Conservation (phyloP, 768 basidiomycete species). For the Tephrocybe sp. region DNA sequence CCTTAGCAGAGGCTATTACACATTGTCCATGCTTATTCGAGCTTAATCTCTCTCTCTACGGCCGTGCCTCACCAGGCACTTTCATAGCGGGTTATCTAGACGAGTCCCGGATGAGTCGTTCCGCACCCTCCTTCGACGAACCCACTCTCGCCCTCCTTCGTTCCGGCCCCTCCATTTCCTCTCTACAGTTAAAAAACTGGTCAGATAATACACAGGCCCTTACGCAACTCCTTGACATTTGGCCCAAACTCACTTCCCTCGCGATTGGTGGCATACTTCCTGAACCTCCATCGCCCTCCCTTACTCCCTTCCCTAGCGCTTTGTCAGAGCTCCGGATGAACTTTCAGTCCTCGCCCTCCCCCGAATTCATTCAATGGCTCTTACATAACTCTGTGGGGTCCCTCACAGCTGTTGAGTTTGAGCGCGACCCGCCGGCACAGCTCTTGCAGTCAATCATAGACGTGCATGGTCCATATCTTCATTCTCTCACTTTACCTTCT, state of each 20-base stretch:
- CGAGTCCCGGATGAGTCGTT: conserved; percentile 43
- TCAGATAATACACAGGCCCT: conserved; percentile 57
- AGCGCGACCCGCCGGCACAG: conserved; percentile 54
- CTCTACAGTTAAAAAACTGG: conserved; percentile 69
- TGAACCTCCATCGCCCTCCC: conserved; percentile 38
- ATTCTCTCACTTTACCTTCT: conserved; percentile 56
- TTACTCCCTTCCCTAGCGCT: conserved; percentile 42
- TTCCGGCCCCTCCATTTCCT: conserved; percentile 49
- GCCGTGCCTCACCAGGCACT: conserved; percentile 46
- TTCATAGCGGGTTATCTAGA: conserved; percentile 49
- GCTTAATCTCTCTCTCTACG: conserved; percentile 58
- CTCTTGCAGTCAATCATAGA: conserved; percentile 54
- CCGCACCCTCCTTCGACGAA: conserved; percentile 53
- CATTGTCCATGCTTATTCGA: conserved; percentile 58
- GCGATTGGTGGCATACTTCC: conserved; percentile 59
- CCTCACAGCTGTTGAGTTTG: conserved; percentile 55
- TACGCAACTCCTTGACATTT: conserved; percentile 60
- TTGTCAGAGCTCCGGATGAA: conserved; percentile 59
- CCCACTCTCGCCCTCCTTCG: conserved; percentile 49
- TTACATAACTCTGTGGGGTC: conserved; percentile 51
- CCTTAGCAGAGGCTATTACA: conserved; percentile 56
- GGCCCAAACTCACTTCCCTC: conserved; percentile 55
- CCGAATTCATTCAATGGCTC: conserved; percentile 69
- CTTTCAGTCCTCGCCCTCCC: conserved; percentile 58
- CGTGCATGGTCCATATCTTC: conserved; percentile 46